Base-by-base conservation (phyloP, 495 filamentous ascomycete species). In the Xylaria venustula region DNA sequence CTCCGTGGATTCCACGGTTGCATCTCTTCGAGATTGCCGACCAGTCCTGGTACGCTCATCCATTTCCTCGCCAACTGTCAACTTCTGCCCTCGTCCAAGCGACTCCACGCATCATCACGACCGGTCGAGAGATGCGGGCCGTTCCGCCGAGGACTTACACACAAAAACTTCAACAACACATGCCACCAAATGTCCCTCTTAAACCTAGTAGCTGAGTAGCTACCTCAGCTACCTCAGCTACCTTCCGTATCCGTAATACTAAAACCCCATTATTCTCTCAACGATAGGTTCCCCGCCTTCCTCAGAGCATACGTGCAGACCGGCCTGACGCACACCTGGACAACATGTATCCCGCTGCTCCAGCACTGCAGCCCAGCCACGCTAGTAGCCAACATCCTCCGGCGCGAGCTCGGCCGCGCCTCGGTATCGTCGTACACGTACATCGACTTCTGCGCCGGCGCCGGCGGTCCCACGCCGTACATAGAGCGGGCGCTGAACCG, bases 361-460 rank as follows among this genome's bases (percentile, higher is more conserved):
- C 82, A 84, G 62, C 52, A 60, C 25, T 64, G 64, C 58, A 81
- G 77, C 46, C 78, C 82, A 7, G 80, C 80, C 40, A 68, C 66
- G 2, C 61, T 79, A 34, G 79, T 78, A 14, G 79, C 81, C 60
- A 68, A 73, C 53, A 73, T 82, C 37, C 75, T 88, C 23, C 71
- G 75, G 15, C 64, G 62, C 51, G 72, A 64, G 30, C 81, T 82
- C 26, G 75, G 63, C 26, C 75, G 63, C 26, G 23, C 46, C 30
- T 66, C 73, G 40, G 65, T 77, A 1, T 76, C 74, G 28, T 76
- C 65, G 7, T 81, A 84, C 66, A 81, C 80, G 17, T 83, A 88
- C 58, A 82, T 91, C 53, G 89, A 92, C 71, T 87, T 91, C 71
- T 90, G 88, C 70, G 85, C 89, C 17, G 89, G 89, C 55, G 86